Base-by-base conservation (phyloP, 208 protist species). In the Trypanosoma scelopori region DNA sequence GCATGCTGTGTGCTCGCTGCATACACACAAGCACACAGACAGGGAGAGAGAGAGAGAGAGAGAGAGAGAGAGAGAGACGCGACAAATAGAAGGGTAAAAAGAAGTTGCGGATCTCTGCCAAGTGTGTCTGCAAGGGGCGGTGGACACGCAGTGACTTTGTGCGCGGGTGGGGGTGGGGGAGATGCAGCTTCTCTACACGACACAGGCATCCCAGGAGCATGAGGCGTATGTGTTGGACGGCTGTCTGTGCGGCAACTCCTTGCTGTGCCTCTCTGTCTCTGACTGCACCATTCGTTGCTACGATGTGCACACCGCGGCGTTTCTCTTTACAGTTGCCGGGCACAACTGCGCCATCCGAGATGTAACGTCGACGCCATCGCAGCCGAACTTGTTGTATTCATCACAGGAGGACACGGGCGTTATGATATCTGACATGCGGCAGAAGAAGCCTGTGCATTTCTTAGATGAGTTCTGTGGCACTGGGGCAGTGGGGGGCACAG, bases 321-420 rank as follows among this genome's bases (percentile, higher is more conserved):
- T 83, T 52, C 37, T 85, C 22, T 69, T 47, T 1, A 83, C 84
- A 18, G 52, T 94, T 6, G 48, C 61, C 39, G 75, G 87, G 3
- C 88, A 94, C 79, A 94, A 76, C 6, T 65, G 77, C 45, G 69
- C 70, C 28, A 86, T 94, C 52, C 76, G 60, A 16, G 88, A 91
- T 60, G 61, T 94, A 13, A 75, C 80, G 42, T 25, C 78, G 4
- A 76, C 76, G 0, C 50, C 78, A 1, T 69, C 85, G 0, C 66
- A 81, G 51, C 85, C 83, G 18, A 67, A 53, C 52, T 18, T 87
- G 11, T 73, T 91, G 20, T 91, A 82, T 70, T 89, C 81, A 15
- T 73, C 77, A 43, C 89, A 94, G 77, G 74, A 78, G 51, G 89
- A 94, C 71, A 79, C 78, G 12, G 89, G 89, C 5, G 89, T 94